These are phyloP conservation scores for Macadamia integrifolia DNA, from an alignment of 164 flowering plant species.

Conservation along the genomic window DNA sequence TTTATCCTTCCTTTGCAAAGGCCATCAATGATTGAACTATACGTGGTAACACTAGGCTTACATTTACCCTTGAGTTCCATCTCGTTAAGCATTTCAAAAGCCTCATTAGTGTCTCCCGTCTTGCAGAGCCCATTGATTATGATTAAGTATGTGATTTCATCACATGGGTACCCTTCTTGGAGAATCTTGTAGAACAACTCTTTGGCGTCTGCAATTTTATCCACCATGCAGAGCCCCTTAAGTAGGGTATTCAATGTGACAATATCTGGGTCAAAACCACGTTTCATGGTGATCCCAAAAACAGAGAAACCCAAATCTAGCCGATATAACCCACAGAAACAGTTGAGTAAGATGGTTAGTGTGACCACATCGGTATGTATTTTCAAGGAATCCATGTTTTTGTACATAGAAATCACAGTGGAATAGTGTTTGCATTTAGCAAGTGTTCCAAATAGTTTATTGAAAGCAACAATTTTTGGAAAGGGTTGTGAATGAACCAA, in stretches of 20 bases:
- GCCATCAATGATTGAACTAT: conserved; percentile 2
- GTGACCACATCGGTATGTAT: too few relatives aligned
- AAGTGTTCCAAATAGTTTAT: neutral
- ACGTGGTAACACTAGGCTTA: neutral
- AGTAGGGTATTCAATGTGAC: neutral
- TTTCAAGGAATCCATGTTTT: too few relatives aligned
- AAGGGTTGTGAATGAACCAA: neutral
- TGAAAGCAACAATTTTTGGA: neutral
- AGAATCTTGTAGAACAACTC: conserved; percentile 2
- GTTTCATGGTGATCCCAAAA: too few relatives aligned
- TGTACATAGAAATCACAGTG: too few relatives aligned
- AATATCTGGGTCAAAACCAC: too few relatives aligned
- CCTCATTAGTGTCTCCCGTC: neutral
- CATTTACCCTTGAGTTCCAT: neutral
- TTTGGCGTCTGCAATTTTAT: neutral
- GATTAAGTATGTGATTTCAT: neutral
- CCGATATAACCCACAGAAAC: too few relatives aligned
- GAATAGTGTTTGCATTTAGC: too few relatives aligned
- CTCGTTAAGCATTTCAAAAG: neutral
- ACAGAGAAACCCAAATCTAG: too few relatives aligned
- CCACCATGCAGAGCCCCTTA: neutral
- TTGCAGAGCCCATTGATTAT: conserved; percentile 11
- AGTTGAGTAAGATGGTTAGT: too few relatives aligned
- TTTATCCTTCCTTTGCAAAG: conserved; percentile 1
- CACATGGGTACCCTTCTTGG: neutral